Conservation (phyloP, 768 basidiomycete genomes). For the Trametes cingulata region DNA sequence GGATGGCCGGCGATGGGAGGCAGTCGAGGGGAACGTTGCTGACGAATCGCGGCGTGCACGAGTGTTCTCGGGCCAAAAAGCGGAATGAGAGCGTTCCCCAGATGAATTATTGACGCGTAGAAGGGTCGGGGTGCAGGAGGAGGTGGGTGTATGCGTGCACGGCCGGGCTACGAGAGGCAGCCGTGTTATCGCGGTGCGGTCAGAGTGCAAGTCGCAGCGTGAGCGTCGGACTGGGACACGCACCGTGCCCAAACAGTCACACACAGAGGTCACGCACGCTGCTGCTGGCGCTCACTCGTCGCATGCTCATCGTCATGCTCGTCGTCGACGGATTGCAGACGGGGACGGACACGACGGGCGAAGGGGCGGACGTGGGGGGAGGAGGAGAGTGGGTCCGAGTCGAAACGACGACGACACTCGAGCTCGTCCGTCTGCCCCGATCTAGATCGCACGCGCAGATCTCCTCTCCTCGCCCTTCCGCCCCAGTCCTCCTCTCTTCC, state of each 20-base stretch:
- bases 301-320: not conserved
- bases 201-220: not conserved
- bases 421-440: slow-evolving; percentile 5
- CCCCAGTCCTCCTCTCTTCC: too few species aligned
- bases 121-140: not conserved
- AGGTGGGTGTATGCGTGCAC: not conserved
- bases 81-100: not conserved
- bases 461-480: not conserved
- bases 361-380: not conserved
- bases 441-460: slow-evolving; percentile 5
- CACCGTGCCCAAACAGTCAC: slow-evolving; percentile 4
- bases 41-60: not conserved
- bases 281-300: not conserved
- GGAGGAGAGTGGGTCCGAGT: not conserved
- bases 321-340: not conserved
- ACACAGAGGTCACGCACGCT: slow-evolving; percentile 12
- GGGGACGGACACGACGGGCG: not conserved
- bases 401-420: not conserved
- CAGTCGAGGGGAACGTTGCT: not conserved
- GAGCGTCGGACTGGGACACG: not conserved
- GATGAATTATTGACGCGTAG: not conserved
- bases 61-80: not conserved
- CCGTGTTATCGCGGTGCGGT: slow-evolving; percentile 11
- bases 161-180: not conserved
- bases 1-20: slow-evolving; percentile 13